Evolutionary conservation across 768 basidiomycete species (phyloP), one percentile per base, ranked within the genome.

Genomic region (Serpula lacrymans): DNA sequence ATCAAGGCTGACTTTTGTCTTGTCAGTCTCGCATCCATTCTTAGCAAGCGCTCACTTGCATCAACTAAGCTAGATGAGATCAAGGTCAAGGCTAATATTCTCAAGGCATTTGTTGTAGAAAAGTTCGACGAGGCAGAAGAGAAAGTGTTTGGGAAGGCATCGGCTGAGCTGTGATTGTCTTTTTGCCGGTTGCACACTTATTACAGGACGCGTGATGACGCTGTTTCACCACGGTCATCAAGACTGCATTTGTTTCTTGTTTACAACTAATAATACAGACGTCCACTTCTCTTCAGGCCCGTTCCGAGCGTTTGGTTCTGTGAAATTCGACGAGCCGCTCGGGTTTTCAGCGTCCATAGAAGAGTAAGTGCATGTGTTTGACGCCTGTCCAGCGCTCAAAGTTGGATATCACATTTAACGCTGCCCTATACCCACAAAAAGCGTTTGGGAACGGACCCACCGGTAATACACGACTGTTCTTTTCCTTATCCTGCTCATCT

Each of bases 1-100:
- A 27, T 22, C 40, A 23, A 23, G 28, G 16, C 46, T 40, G 28
- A 52, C 12, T 31, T 37, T 42, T 47, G 12, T 50, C 9, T 34
- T 37, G 42, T 39, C 43, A 91, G 90, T n/a, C 69, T 92, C 47
- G 71, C 71, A 43, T 77, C 77, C 45, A 87, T 95, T 53, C 72
- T 94, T 43, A 64, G 69, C 53, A 95, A 93, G 63, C 82, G 84
- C 35, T 80, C 70, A n/a, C 69, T 97, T 30, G 72, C 85, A 6
- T 72, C 77, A 0, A 64, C 72, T 29, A 97, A 98, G 67, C 65
- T 93, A 30, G 96, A 99, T 58, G 92, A 97, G 68, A 82, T 97
- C 57, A 87, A 89, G 65, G 76, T 88, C 60, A 97, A 95, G 70
- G 74, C 79, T 39, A 98, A 98, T 69, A 78, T 98, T 52, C 75